Evolutionary conservation across 805 yeast species (phyloP).

Genomic region (Wickerhamomyces canadensis): DNA sequence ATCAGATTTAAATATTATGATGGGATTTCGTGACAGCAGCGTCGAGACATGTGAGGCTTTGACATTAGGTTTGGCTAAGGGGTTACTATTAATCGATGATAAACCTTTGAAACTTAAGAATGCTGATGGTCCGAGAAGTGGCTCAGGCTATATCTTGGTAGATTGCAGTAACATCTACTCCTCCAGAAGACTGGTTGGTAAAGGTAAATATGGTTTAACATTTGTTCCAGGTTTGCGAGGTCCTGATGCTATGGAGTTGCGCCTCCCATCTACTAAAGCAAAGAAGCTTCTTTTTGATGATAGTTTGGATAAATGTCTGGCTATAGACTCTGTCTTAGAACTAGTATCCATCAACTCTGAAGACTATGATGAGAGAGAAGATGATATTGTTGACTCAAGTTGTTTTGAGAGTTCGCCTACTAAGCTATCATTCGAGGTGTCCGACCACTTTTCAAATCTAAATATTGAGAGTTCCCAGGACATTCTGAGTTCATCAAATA

Average conservation of each 20-base stretch:
- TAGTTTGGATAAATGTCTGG: slow-evolving; percentile 11
- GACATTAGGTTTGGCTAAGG: slow-evolving; percentile 8
- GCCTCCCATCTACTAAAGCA: neutral
- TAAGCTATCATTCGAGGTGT: neutral
- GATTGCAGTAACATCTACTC: slow-evolving; percentile 20
- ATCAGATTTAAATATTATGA: slow-evolving; percentile 10
- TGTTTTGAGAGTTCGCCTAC: neutral
- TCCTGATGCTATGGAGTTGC: neutral
- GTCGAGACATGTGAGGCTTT: slow-evolving; percentile 7
- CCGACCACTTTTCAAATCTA: slow-evolving; percentile 2
- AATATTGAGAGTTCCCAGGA: slow-evolving; percentile 2
- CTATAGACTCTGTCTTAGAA: slow-evolving; percentile 12
- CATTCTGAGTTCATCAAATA: neutral
- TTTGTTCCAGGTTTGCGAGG: slow-evolving; percentile 11
- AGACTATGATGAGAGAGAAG: neutral
- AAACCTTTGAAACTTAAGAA: slow-evolving; percentile 6
- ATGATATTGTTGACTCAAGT: slow-evolving; percentile 1
- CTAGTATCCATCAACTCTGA: neutral
- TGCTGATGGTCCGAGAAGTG: slow-evolving; percentile 3
- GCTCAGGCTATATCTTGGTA: slow-evolving; percentile 17
- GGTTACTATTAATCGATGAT: slow-evolving; percentile 5
- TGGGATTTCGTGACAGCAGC: slow-evolving; percentile 11
- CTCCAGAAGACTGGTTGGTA: neutral
- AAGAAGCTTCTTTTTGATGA: slow-evolving; percentile 6
- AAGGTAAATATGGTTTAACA: slow-evolving; percentile 8